Evolutionary conservation across 1,139 yeast species (phyloP), one percentile per base, ranked within the genome.

Genomic region (Kodamaea plutei): DNA sequence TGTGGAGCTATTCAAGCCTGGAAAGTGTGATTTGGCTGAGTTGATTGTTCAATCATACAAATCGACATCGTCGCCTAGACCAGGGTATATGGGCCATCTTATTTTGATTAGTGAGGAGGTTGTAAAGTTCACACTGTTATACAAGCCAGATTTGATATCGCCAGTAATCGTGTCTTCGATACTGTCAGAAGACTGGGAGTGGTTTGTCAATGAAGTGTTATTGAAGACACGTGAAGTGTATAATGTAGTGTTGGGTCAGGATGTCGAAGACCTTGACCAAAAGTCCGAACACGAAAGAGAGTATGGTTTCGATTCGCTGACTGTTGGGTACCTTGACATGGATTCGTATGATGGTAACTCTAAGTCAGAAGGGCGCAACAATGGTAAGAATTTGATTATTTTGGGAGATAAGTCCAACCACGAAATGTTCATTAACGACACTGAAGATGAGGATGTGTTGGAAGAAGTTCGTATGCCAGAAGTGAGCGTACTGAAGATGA

Each of bases 21-120:
- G 54, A 6, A 44, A 50, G 20, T 57, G 66, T 29, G 47, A 58
- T 37, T 54, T 69, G 36, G 58, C 69, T 2, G 49, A 52, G 3
- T 37, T 66, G 17, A 65, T 69, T 11, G 60, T 58, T 5, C 38
- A 44, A 11, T 48, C 66, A 3, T 65, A 64, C 40, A 43, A 41
- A 17, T 39, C 44, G 5, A 34, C 47, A 9, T 44, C 46, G 2
- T 55, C 49, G 2, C 61, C 67, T 2, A 45, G 72, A 22, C 73
- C 74, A 0, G 75, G 74, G 0, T 68, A 66, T 38, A 59, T 67
- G 61, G 75, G 75, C 1, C 75, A 69, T 41, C 47, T 69, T 31
- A 64, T 68, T 18, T 50, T 69, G 10, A 62, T 68, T 10, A 64
- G 73, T 48, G 75, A 69, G 40, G 75, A 69, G 38, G 68, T 69